Evolutionary conservation across 2,329 filamentous ascomycete genomes (phyloP).

Genomic region (Monilinia aucupariae): DNA sequence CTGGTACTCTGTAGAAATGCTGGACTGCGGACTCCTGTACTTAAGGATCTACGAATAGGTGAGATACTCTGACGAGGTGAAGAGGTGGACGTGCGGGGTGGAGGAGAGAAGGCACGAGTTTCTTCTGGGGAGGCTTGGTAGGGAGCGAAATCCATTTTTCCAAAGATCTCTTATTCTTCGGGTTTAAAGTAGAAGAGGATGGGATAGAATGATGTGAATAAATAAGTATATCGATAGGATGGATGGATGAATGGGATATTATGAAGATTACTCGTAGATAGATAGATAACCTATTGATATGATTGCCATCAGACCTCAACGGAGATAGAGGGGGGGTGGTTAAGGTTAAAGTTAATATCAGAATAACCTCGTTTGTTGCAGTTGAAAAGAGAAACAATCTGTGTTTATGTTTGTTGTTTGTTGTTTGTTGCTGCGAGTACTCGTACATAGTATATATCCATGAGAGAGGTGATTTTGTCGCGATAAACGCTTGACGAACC

Average conservation of each 20-base stretch:
- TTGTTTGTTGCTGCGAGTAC: no score
- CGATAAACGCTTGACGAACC: constrained; percentile 7
- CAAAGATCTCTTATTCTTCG: neutral
- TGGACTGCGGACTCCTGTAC: constrained; percentile 39
- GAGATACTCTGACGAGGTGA: constrained; percentile 48
- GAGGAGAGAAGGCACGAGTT: constrained; percentile 72
- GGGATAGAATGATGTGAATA: neutral
- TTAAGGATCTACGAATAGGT: constrained; percentile 44
- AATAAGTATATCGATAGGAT: neutral
- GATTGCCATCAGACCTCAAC: neutral
- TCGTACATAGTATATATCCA: neutral
- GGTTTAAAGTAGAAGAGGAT: neutral
- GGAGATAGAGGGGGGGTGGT: neutral
- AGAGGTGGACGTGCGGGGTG: constrained; percentile 34
- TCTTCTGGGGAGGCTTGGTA: constrained; percentile 93
- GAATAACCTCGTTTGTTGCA: no score
- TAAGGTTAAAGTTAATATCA: no score
- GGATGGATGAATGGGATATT: neutral
- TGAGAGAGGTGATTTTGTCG: constrained; percentile 1
- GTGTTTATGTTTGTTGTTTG: no score
- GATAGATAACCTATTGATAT: neutral
- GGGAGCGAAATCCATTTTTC: constrained; percentile 87
- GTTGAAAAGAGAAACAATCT: constrained; percentile 1
- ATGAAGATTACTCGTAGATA: neutral
- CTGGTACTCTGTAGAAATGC: constrained; percentile 12